phyloP scores from a whole-genome alignment of 768 basidiomycete genomes.

The Scleroderma bovista region DNA sequence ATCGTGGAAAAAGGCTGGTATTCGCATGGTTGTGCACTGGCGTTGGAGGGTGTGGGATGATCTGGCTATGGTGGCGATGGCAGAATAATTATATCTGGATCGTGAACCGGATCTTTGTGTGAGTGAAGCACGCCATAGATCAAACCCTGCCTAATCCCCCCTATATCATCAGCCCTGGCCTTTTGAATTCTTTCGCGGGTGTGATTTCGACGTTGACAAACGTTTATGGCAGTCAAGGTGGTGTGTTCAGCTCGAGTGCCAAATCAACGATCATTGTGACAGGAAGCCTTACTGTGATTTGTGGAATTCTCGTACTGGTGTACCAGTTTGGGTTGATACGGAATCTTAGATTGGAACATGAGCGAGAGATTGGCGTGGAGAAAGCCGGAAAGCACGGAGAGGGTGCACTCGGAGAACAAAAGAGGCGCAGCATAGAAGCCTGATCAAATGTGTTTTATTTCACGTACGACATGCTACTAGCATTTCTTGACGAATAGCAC shows the following conservation, averaged over 20 bases:
- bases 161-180: slow-evolving; percentile 41
- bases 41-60: slow-evolving; percentile 48
- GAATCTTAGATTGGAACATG: slow-evolving; percentile 39
- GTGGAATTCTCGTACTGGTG: slow-evolving; percentile 34
- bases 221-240: slow-evolving; percentile 45
- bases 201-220: slow-evolving; percentile 49
- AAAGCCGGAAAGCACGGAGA: slow-evolving; percentile 40
- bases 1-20: slow-evolving; percentile 35
- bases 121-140: slow-evolving; percentile 13
- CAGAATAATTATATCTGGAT: slow-evolving; percentile 54
- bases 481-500: too few species aligned
- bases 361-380: slow-evolving; percentile 36
- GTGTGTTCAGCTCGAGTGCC: slow-evolving; percentile 38
- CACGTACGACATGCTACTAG: too few species aligned
- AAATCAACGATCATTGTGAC: slow-evolving; percentile 47
- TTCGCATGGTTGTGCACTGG: slow-evolving; percentile 52
- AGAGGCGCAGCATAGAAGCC: not conserved
- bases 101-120: slow-evolving; percentile 53
- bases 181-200: slow-evolving; percentile 52
- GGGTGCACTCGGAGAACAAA: slow-evolving; percentile 27
- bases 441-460: not conserved
- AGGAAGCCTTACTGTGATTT: slow-evolving; percentile 31
- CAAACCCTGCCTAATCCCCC: slow-evolving; percentile 1
- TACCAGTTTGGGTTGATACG: slow-evolving; percentile 44
- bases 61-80: slow-evolving; percentile 59